A percentile compares a stretch with the other conserved stretches of the same genome.
phyloP scores from a whole-genome alignment of 2,329 filamentous ascomycete species.

The Fusarium albidum region DNA sequence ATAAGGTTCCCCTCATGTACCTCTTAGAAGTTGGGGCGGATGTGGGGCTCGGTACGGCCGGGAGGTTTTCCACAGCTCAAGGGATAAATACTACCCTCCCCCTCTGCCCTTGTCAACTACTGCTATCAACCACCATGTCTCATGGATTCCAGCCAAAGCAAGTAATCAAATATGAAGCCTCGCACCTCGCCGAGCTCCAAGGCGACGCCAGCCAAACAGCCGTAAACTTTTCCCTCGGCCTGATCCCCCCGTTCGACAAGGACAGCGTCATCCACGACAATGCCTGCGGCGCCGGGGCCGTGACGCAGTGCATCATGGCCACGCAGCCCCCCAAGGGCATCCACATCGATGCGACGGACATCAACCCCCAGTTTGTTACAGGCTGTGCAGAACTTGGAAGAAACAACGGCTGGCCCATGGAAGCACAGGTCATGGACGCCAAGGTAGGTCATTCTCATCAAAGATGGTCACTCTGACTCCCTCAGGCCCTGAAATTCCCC shows the following conservation, averaged over 20 bases:
- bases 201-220: background rate
- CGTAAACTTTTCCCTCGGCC: background rate
- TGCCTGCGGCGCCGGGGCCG: background rate
- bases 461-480: accelerated
- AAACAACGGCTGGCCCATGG: background rate
- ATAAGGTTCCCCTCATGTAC: too few species aligned
- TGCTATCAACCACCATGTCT: background rate
- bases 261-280: background rate
- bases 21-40: too few species aligned
- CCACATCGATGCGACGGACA: background rate
- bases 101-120: too few species aligned
- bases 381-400: background rate
- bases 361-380: background rate
- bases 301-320: background rate
- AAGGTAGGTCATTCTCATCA: background rate
- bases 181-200: background rate
- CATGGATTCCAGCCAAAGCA: background rate
- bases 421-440: background rate
- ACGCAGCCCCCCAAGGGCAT: background rate
- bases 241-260: background rate
- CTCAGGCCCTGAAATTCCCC: background rate
- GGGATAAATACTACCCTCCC: too few species aligned
- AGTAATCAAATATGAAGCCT: background rate
- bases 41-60: too few species aligned
- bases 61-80: too few species aligned